These are phyloP conservation scores for Agastache rugosa DNA, from an alignment of 257 asterid species.

Conservation along the genomic window DNA sequence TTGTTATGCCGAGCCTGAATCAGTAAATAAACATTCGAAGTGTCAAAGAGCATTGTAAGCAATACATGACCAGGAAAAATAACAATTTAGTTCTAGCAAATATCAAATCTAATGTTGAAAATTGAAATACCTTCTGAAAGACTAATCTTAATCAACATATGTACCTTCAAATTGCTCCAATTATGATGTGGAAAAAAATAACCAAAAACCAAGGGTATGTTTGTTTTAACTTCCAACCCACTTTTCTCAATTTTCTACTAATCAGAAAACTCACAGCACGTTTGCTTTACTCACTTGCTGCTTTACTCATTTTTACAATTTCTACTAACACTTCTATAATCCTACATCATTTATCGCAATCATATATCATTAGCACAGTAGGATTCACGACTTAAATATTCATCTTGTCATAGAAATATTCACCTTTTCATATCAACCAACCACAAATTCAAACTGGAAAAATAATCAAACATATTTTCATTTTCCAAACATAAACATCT, in stretches of 20 bases:
- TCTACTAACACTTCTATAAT: background rate
- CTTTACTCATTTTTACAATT: background rate
- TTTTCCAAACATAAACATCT: background rate
- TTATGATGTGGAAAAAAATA: background rate
- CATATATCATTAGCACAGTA: background rate
- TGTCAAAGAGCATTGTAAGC: conserved; percentile 12
- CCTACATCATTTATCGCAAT: background rate
- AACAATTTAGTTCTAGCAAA: background rate
- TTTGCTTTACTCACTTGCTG: background rate
- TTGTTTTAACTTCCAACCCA: background rate
- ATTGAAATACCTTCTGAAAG: background rate
- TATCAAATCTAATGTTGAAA: background rate
- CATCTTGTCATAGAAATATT: background rate
- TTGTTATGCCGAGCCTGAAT: conserved; percentile 92
- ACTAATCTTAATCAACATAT: background rate
- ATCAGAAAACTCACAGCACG: background rate
- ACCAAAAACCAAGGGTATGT: background rate
- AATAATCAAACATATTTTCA: background rate
- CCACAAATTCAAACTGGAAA: background rate
- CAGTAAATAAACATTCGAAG: conserved; percentile 28
- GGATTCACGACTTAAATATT: background rate
- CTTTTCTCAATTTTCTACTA: background rate
- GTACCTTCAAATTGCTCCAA: background rate
- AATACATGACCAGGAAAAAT: background rate
- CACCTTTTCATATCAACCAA: background rate